Percentiles rank a stretch among this genome's conserved stretches.
Conservation (phyloP, 106 monocot species). For the Chionographis japonica region DNA sequence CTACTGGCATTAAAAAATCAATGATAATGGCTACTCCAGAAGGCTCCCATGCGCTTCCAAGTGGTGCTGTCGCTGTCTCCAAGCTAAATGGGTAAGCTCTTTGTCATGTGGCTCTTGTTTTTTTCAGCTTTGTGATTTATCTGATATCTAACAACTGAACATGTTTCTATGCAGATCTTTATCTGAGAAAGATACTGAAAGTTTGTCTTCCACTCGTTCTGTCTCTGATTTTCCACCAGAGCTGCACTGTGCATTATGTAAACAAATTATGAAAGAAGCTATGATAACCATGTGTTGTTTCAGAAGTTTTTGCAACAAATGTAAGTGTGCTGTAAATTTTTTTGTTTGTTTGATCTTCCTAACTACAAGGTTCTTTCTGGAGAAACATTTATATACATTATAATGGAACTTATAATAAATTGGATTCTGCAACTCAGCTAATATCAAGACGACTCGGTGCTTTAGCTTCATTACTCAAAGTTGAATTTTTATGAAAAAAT, state of each 20-base stretch:
- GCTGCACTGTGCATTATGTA: conserved; percentile 53
- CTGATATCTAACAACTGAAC: neutral
- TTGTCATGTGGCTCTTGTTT: neutral
- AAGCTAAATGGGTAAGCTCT: conserved; percentile 54
- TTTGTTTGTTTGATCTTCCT: no score
- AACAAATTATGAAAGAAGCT: conserved; percentile 60
- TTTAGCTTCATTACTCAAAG: neutral
- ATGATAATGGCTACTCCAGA: conserved; percentile 47
- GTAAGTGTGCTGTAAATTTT: conserved; percentile 17
- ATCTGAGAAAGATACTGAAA: conserved; percentile 44
- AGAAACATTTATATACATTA: no score
- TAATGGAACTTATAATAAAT: no score
- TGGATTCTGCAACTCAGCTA: no score
- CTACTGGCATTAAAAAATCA: conserved; percentile 48
- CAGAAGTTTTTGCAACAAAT: conserved; percentile 61
- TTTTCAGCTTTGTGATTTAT: neutral
- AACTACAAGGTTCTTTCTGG: no score
- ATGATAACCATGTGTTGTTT: conserved; percentile 61
- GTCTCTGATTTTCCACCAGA: conserved; percentile 42
- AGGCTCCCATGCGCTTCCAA: conserved; percentile 48
- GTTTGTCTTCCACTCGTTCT: conserved; percentile 26
- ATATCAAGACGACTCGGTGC: no score
- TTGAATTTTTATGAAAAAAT: neutral
- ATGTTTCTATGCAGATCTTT: conserved; percentile 23
- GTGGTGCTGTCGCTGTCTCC: conserved; percentile 55